Conservation (phyloP, 805 yeast species). For the Zygosaccharomyces rouxii region DNA sequence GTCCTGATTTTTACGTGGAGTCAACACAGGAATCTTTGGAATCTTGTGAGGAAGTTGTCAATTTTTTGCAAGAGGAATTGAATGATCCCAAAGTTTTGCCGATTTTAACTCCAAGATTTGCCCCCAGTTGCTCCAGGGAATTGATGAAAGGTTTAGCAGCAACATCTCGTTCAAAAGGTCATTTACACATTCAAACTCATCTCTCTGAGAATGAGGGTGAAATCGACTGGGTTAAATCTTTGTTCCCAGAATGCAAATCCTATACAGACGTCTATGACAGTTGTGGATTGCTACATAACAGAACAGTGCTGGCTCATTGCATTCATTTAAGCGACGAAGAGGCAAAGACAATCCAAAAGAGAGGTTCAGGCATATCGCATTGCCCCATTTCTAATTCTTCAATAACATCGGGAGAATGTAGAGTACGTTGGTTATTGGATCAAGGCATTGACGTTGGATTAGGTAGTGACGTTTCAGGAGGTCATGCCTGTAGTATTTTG, state of each 20-base stretch:
- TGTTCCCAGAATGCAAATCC: slow-evolving; percentile 65
- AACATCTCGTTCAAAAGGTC: slow-evolving; percentile 38
- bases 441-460: slow-evolving; percentile 70
- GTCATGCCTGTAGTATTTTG: slow-evolving; percentile 62
- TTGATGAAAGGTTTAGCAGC: slow-evolving; percentile 61
- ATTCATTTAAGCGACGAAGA: slow-evolving; percentile 70
- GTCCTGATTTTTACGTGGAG: slow-evolving; percentile 69
- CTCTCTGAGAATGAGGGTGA: slow-evolving; percentile 78
- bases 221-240: slow-evolving; percentile 61
- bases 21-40: slow-evolving; percentile 49
- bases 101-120: slow-evolving; percentile 87
- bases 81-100: slow-evolving; percentile 55
- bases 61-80: slow-evolving; percentile 55
- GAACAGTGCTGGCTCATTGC: slow-evolving; percentile 86
- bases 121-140: slow-evolving; percentile 73
- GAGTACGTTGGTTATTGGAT: slow-evolving; percentile 63
- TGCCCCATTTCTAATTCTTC: slow-evolving; percentile 92
- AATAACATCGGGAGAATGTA: slow-evolving; percentile 86
- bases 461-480: slow-evolving; percentile 80
- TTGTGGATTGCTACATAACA: slow-evolving; percentile 52
- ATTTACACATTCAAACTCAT: slow-evolving; percentile 82
- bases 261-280: slow-evolving; percentile 77
- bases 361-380: slow-evolving; percentile 74
- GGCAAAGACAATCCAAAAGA: slow-evolving; percentile 47
- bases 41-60: slow-evolving; percentile 53